These are phyloP conservation scores for Diaporthe nobilis DNA, from an alignment of 2,329 filamentous ascomycete species.

Conservation along the genomic window DNA sequence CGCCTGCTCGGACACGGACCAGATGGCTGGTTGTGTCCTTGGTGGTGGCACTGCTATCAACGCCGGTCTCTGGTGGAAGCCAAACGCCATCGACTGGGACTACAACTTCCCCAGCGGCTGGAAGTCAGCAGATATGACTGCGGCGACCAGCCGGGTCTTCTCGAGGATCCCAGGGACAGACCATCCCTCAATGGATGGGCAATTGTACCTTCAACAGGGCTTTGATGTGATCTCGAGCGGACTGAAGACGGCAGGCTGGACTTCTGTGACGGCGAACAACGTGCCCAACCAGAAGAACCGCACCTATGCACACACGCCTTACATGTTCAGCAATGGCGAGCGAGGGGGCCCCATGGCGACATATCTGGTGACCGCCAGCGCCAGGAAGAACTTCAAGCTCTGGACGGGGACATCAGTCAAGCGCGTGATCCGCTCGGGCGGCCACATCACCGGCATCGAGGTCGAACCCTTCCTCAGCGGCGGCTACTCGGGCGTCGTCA, in stretches of 20 bases:
- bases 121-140: conserved; percentile 74
- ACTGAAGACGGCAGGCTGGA: conserved; percentile 73
- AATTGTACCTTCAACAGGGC: conserved; percentile 76
- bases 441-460: conserved; percentile 76
- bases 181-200: conserved; percentile 75
- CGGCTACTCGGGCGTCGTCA: conserved; percentile 72
- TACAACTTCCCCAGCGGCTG: conserved; percentile 80
- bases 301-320: conserved; percentile 74
- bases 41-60: conserved; percentile 75
- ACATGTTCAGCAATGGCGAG: conserved; percentile 77
- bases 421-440: conserved; percentile 74
- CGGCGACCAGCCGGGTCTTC: conserved; percentile 74
- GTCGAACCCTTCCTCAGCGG: conserved; percentile 68
- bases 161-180: conserved; percentile 79
- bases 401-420: conserved; percentile 77
- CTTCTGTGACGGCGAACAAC: conserved; percentile 68
- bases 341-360: conserved; percentile 79
- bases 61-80: conserved; percentile 76
- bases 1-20: conserved; percentile 74
- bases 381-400: conserved; percentile 75
- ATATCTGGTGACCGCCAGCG: conserved; percentile 75
- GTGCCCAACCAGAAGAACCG: conserved; percentile 75
- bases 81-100: conserved; percentile 77
- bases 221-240: conserved; percentile 74
- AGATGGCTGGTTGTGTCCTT: conserved; percentile 77